These are phyloP conservation scores for Daldinia concentrica DNA, from an alignment of 495 filamentous ascomycete species.

Conservation along the genomic window DNA sequence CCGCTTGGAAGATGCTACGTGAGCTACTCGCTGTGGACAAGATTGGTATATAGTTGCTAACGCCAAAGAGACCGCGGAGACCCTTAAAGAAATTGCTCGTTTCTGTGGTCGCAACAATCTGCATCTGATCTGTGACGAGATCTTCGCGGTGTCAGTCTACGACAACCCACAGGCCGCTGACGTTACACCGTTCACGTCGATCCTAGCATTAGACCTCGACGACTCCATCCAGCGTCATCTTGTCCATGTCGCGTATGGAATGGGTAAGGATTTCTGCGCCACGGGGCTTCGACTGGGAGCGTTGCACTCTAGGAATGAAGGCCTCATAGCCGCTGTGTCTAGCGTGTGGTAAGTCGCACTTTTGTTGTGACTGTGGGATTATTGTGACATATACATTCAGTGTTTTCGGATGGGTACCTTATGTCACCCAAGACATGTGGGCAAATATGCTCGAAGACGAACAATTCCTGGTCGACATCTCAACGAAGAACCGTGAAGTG, in stretches of 20 bases:
- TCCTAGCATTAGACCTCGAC: background rate
- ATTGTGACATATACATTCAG: background rate
- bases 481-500: background rate
- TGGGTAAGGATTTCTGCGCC: background rate
- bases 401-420: background rate
- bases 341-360: background rate
- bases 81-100: background rate
- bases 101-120: background rate
- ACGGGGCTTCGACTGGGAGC: background rate
- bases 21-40: background rate
- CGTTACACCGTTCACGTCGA: background rate
- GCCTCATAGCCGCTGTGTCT: background rate
- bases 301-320: background rate
- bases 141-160: background rate
- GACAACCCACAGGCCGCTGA: background rate
- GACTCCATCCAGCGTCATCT: background rate
- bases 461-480: background rate
- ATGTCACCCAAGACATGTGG: background rate
- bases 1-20: background rate
- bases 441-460: background rate
- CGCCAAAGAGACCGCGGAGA: background rate
- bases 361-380: background rate
- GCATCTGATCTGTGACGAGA: background rate
- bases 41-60: no score
- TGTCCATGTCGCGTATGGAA: background rate